Evolutionary conservation across 2,329 filamentous ascomycete species (phyloP).

Genomic region (Drechslera avenae): DNA sequence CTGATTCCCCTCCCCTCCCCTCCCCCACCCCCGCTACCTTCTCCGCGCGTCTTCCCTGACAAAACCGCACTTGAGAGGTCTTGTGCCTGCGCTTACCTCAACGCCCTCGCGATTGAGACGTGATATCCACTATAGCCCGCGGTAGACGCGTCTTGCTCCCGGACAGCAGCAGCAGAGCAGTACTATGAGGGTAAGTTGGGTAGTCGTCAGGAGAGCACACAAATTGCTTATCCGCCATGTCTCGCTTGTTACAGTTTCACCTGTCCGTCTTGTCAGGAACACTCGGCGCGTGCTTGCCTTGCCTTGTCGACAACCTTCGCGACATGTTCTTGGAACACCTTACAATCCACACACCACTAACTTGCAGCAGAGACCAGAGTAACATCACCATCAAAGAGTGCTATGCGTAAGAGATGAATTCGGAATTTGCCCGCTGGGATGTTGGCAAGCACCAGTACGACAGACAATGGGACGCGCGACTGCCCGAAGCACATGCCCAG

Average conservation of each 20-base stretch:
- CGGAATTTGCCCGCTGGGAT: slow-evolving; percentile 45
- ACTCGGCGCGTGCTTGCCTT: slow-evolving; percentile 11
- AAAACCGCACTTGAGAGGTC: slow-evolving; percentile 28
- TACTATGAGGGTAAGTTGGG: slow-evolving; percentile 47
- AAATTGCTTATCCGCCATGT: slow-evolving; percentile 9
- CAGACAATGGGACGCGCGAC: slow-evolving; percentile 31
- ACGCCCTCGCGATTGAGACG: slow-evolving; percentile 12
- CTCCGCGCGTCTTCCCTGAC: slow-evolving; percentile 28
- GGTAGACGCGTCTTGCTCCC: slow-evolving; percentile 24
- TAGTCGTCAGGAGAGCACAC: slow-evolving; percentile 32
- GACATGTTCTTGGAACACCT: slow-evolving; percentile 7
- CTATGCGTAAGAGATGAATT: slow-evolving; percentile 48
- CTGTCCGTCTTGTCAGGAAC: slow-evolving; percentile 7
- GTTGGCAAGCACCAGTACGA: slow-evolving; percentile 39
- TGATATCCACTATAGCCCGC: slow-evolving; percentile 20
- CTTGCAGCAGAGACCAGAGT: slow-evolving; percentile 29
- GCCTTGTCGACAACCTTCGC: slow-evolving; percentile 12
- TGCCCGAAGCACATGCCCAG: slow-evolving; percentile 31
- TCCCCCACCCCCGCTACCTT: slow-evolving; percentile 34
- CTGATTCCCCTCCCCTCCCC: slow-evolving; percentile 22
- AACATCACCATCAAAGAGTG: slow-evolving; percentile 27
- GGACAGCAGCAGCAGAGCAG: slow-evolving; percentile 29
- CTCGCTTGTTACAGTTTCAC: slow-evolving; percentile 15
- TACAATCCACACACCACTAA: slow-evolving; percentile 26
- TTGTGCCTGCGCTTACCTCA: slow-evolving; percentile 29